Evolutionary conservation across 2,329 filamentous ascomycete genomes (phyloP), one percentile per base, ranked within the genome.

Genomic region (Alternaria sp.): DNA sequence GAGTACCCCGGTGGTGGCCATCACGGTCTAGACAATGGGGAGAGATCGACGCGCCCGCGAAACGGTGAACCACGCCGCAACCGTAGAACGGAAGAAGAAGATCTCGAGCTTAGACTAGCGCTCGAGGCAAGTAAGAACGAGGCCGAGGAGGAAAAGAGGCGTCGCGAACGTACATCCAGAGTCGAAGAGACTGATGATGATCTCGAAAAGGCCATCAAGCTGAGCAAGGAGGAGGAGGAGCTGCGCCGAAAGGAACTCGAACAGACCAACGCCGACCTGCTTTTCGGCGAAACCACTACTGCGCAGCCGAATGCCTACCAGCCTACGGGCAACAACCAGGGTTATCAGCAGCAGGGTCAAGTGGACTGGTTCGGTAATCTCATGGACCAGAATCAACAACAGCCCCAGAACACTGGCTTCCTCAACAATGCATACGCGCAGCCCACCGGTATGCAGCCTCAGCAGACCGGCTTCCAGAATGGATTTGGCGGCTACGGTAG

Each of bases 331-430:
- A 93, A 92, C 81, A 98, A 97, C 78, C 93, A 97, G 80, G 94
- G 94, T 45, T 99, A 99, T 73, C 93, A 98, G 81, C 95, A 99
- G 80, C 94, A 97, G 75, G 90, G 90, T 56, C 92, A 92, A 11
- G 95, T 99, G 17, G 95, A 99, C 79, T 98, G 96, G 87, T 95
- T 96, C 70, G 95, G 94, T 58, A 99, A 99, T 77, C 92, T 93
- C 11, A 90, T 98, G 71, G 91, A 94, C 58, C 88, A 88, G 71
- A 87, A 81, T 40, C 78, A 77, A 69, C 76, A 81, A 49, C 80
- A 82, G 65, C 81, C 89, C 67, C 88, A 93, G 76, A 85, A 82
- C 53, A 90, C 88, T 13, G 88, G 87, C 5, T 90, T 84, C 70
- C 78, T 89, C 63, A 88, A 88, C 78, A 88, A 86, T 68, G 85